Percentiles rank a stretch among this genome's conserved stretches.
These are phyloP conservation scores for Achaetomium macrosporum DNA, from an alignment of 2,329 filamentous ascomycete genomes.

Conservation along the genomic window DNA sequence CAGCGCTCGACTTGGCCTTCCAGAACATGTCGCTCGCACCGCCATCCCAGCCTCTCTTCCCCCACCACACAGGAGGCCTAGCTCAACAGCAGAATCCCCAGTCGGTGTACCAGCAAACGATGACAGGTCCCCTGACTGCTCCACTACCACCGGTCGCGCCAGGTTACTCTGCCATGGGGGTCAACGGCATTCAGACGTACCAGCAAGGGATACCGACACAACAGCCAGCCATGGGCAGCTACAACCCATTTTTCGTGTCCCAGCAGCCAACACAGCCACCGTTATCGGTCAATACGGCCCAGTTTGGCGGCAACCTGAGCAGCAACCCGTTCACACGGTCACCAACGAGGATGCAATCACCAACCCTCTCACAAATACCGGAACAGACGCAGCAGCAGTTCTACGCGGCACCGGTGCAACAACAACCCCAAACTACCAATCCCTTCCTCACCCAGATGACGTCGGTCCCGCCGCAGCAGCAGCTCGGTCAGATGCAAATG, in stretches of 20 bases:
- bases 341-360: constrained; percentile 46
- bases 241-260: constrained; percentile 49
- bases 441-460: constrained; percentile 30
- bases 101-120: constrained; percentile 38
- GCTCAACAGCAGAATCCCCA: constrained; percentile 36
- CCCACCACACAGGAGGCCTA: constrained; percentile 62
- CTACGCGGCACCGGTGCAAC: constrained; percentile 28
- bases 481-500: constrained; percentile 28
- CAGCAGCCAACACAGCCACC: constrained; percentile 30
- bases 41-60: constrained; percentile 56
- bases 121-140: constrained; percentile 30
- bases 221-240: constrained; percentile 37
- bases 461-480: constrained; percentile 20
- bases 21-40: constrained; percentile 65
- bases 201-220: constrained; percentile 26
- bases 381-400: constrained; percentile 44
- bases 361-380: constrained; percentile 46
- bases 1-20: constrained; percentile 60
- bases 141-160: constrained; percentile 38
- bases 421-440: constrained; percentile 25
- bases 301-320: constrained; percentile 29
- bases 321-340: constrained; percentile 48
- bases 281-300: constrained; percentile 37
- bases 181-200: constrained; percentile 41
- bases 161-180: constrained; percentile 33